A percentile compares a stretch with the other conserved stretches of the same genome.
phyloP scores from a whole-genome alignment of 345 rosid species.

The Populus ilicifolia region DNA sequence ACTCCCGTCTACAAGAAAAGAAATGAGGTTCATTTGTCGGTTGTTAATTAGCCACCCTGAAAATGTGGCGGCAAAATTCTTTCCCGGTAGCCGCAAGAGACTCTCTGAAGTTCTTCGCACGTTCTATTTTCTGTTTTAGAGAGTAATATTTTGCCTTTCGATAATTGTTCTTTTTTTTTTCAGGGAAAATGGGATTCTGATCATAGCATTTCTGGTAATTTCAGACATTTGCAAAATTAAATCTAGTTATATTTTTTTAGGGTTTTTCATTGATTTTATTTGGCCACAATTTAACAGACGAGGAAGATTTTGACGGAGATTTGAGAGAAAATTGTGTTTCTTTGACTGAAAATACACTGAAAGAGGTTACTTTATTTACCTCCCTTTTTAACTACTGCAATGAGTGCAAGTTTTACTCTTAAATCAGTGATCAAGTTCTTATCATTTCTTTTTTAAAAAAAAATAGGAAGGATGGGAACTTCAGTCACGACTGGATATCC shows the following conservation, averaged over 20 bases:
- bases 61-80: constrained; percentile 59
- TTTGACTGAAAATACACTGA: constrained; percentile 27
- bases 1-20: too few relatives aligned
- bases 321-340: constrained; percentile 36
- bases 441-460: neutral
- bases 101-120: neutral
- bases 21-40: too few relatives aligned
- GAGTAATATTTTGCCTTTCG: neutral
- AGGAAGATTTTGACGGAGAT: constrained; percentile 44
- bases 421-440: neutral
- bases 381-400: neutral
- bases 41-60: too few relatives aligned
- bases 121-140: neutral
- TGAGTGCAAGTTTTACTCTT: neutral
- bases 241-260: neutral
- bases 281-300: constrained; percentile 35
- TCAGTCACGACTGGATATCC: constrained; percentile 60
- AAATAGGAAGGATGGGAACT: constrained; percentile 55
- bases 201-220: constrained; percentile 72
- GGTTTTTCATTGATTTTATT: neutral
- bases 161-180: neutral
- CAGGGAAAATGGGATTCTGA: constrained; percentile 57
- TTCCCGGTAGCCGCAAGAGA: constrained; percentile 19
- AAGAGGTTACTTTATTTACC: constrained; percentile 32
- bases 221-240: neutral